phyloP scores from a whole-genome alignment of 345 rosid genomes.

The Euclidium syriacum region DNA sequence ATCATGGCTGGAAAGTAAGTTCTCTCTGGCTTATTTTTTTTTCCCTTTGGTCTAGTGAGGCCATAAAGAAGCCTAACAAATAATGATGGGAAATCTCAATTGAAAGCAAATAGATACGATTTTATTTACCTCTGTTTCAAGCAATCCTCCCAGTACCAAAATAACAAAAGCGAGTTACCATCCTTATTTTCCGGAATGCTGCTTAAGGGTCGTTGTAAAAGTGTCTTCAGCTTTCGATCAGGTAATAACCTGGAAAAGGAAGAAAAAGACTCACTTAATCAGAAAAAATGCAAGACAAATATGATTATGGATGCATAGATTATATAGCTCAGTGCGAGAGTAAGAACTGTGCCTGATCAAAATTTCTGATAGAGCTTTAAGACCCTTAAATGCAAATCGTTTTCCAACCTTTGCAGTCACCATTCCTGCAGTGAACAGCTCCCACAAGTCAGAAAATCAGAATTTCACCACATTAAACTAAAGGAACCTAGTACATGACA shows the following conservation, averaged over 20 bases:
- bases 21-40: not conserved
- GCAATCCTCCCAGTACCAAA: conserved; percentile 99
- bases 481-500: no score
- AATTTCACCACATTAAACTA: no score
- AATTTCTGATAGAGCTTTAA: conserved; percentile 80
- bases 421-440: conserved; percentile 55
- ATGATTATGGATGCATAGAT: not conserved
- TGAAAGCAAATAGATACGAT: not conserved
- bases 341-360: conserved; percentile 53
- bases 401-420: conserved; percentile 92
- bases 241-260: conserved; percentile 60
- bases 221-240: conserved; percentile 90
- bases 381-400: conserved; percentile 81
- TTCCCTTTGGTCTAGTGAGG: not conserved
- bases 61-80: not conserved
- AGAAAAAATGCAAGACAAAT: not conserved
- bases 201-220: conserved; percentile 69
- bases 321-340: not conserved
- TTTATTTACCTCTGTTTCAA: conserved; percentile 71
- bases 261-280: not conserved
- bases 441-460: conserved; percentile 10
- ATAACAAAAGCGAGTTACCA: conserved; percentile 83
- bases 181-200: conserved; percentile 78
- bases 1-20: not conserved
- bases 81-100: not conserved